These are phyloP conservation scores for Phyllosticta citrichinensis DNA, from an alignment of 2,329 filamentous ascomycete species.

Conservation along the genomic window DNA sequence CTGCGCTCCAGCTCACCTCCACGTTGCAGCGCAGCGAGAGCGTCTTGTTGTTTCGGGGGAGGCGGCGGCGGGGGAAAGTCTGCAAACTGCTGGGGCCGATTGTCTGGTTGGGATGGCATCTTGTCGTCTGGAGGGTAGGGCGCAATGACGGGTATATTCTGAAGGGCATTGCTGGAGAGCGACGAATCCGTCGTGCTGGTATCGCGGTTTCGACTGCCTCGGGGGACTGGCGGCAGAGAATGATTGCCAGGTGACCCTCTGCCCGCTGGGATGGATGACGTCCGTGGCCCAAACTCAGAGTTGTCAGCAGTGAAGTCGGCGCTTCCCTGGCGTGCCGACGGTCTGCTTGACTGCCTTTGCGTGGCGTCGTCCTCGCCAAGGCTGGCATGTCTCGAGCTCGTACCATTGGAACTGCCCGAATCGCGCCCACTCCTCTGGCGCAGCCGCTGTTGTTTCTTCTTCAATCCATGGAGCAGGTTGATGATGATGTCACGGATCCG, in stretches of 20 bases:
- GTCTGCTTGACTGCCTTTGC: conserved; percentile 21
- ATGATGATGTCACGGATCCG: conserved; percentile 98
- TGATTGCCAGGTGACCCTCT: conserved; percentile 31
- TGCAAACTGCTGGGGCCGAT: conserved; percentile 35
- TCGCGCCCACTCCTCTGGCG: conserved; percentile 46
- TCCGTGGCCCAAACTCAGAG: conserved; percentile 38
- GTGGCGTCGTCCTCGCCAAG: conserved; percentile 18
- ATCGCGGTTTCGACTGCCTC: conserved; percentile 21
- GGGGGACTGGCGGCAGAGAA: conserved; percentile 18
- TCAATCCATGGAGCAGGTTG: conserved; percentile 87
- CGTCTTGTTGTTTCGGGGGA: conserved; percentile 76
- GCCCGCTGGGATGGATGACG: conserved; percentile 35
- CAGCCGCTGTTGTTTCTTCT: conserved; percentile 91
- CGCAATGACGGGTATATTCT: conserved; percentile 64
- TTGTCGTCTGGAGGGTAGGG: conserved; percentile 58
- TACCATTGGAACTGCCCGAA: conserved; percentile 29
- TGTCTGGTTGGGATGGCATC: conserved; percentile 30
- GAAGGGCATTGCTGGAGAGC: conserved; percentile 64
- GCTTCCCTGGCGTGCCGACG: conserved; percentile 32
- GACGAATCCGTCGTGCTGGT: conserved; percentile 39
- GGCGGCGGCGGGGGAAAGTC: conserved; percentile 56
- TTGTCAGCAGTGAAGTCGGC: conserved; percentile 25
- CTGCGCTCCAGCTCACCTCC: conserved; percentile 86
- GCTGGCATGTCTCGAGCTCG: conserved; percentile 30
- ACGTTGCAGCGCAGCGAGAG: conserved; percentile 79